Evolutionary conservation across 192 early-diverging fungal genomes (phyloP).

Genomic region (Chytriomyces confervae): DNA sequence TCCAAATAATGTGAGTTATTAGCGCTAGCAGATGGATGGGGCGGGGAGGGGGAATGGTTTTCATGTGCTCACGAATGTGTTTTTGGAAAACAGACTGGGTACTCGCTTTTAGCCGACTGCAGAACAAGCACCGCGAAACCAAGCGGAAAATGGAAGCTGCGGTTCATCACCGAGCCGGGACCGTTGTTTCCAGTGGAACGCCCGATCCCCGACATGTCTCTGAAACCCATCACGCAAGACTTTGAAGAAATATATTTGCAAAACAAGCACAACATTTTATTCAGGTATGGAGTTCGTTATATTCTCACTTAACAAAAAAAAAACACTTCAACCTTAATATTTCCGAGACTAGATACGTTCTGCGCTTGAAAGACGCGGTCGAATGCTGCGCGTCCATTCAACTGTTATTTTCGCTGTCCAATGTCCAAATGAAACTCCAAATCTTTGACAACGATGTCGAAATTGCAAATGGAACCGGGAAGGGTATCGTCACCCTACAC

Average conservation of each 20-base stretch:
- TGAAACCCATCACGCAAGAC: constrained; percentile 57
- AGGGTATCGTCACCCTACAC: constrained; percentile 51
- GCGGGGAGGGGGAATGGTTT: no score
- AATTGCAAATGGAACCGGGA: constrained; percentile 45
- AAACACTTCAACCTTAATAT: not conserved
- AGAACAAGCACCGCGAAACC: constrained; percentile 34
- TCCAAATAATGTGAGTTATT: constrained; percentile 52
- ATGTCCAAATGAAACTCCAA: constrained; percentile 50
- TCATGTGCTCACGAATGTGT: no score
- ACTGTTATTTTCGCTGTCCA: constrained; percentile 50
- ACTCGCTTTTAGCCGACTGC: constrained; percentile 54
- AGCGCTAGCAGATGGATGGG: not conserved
- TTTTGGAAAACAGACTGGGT: constrained; percentile 52
- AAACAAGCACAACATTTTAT: constrained; percentile 65
- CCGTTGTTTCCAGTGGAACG: constrained; percentile 40
- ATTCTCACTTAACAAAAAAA: constrained; percentile 31
- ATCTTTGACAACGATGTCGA: constrained; percentile 64
- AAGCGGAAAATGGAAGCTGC: constrained; percentile 58
- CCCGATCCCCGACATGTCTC: constrained; percentile 41
- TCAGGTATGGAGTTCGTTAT: constrained; percentile 46
- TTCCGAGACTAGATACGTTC: constrained; percentile 40
- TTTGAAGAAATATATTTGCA: constrained; percentile 59
- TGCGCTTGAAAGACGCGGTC: constrained; percentile 59
- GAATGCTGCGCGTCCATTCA: constrained; percentile 54
- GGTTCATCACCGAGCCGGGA: constrained; percentile 48